Conservation (phyloP, 768 basidiomycete genomes). For the Hygrocybe coccinea region DNA sequence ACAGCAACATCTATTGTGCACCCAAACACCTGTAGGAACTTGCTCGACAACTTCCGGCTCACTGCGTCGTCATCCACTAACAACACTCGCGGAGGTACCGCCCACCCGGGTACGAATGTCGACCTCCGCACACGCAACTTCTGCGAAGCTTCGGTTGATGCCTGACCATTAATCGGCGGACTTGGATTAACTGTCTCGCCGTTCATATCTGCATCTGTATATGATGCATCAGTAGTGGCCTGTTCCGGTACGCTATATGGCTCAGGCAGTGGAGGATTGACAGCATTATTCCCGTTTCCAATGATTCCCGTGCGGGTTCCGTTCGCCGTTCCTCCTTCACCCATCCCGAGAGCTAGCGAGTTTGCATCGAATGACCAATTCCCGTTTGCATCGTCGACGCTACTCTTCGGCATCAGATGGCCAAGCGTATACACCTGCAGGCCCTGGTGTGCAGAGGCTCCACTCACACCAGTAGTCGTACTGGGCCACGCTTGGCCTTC, state of each 20-base stretch:
- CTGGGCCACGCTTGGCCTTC: slow-evolving; percentile 2
- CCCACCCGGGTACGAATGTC: slow-evolving; percentile 86
- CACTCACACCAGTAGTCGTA: slow-evolving; percentile 2
- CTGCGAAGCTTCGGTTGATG: slow-evolving; percentile 19
- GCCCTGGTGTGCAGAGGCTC: slow-evolving; percentile 48
- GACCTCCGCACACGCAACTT: slow-evolving; percentile 68
- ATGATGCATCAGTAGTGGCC: not conserved
- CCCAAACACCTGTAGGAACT: slow-evolving; percentile 93
- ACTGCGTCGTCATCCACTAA: slow-evolving; percentile 96
- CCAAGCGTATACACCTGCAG: slow-evolving; percentile 79
- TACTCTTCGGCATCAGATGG: slow-evolving; percentile 60
- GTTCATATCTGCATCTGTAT: not conserved
- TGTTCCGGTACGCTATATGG: slow-evolving; percentile 18
- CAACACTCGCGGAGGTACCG: slow-evolving; percentile 83
- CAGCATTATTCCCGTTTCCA: not conserved
- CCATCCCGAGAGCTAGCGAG: slow-evolving; percentile 22
- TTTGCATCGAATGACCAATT: slow-evolving; percentile 56
- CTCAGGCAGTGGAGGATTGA: not conserved
- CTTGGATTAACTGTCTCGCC: not conserved
- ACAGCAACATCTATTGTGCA: slow-evolving; percentile 93
- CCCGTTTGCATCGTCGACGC: slow-evolving; percentile 47
- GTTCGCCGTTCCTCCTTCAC: slow-evolving; percentile 12
- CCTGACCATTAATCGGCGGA: not conserved
- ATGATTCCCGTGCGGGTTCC: not conserved
- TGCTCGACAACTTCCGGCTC: slow-evolving; percentile 79